Evolutionary conservation across 148 eudicot genomes (phyloP), one percentile per base, ranked within the genome.

Genomic region (Fagopyrum esculentum): DNA sequence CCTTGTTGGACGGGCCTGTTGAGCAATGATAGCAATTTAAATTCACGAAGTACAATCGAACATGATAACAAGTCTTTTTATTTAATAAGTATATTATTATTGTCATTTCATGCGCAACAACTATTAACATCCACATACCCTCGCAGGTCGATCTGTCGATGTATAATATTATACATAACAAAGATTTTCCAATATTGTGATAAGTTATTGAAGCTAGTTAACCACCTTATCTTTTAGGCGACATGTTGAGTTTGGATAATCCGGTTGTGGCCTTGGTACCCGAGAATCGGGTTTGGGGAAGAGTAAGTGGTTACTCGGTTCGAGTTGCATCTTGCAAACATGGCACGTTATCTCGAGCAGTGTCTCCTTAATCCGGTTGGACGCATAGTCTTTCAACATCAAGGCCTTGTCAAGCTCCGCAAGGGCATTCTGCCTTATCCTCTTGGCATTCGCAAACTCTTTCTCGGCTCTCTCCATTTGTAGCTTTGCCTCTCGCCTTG

Each of bases 371-470:
- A 86, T 79, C 77, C 85, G 87, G 71, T 80, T 83, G 15, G 82
- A 78, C 2, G 95, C 88, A 12, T 90, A 85, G 16, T 83, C 87
- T 61, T 85, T 89, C 13, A 92, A 76, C 8, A 80, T 79, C 17
- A 79, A 82, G 13, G 97, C 97, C 57, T 86, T 92, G 17, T 92
- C 92, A 2, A 92, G 72, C 52, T 92, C 97, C 0, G 77, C 83
- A 30, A 80, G 85, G 0, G 92, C 97, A 59, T 87, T 94, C 45
- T 92, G 89, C 66, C 94, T 74, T 6, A 90, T 84, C 43, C 89
- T 84, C 83, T 89, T 92, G 6, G 97, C 97, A 29, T 86, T 87
- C 2, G 80, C 82, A 17, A 90, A 89, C 68, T 92, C 97, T 40
- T 78, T 76, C 73, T 92, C 95, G 0, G 97, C 97, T 2, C 82